phyloP scores from a whole-genome alignment of 768 basidiomycete genomes.

The Fibroporia radiculosa region DNA sequence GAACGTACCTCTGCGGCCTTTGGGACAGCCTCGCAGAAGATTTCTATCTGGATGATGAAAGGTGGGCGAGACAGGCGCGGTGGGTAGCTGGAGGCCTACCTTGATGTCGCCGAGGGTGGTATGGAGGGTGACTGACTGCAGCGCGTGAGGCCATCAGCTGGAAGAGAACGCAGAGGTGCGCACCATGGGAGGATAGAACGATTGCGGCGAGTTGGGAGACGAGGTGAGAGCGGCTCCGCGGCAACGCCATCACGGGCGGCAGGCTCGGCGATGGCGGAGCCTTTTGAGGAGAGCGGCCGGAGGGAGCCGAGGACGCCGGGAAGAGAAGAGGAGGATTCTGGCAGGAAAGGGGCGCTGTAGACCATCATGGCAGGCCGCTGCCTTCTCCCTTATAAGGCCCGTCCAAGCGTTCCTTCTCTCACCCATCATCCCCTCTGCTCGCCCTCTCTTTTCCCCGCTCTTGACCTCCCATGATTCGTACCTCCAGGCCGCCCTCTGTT shows the following conservation, averaged over 20 bases:
- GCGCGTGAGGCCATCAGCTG: conserved; percentile 6
- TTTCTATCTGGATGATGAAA: conserved; percentile 61
- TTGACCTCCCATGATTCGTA: conserved; percentile 31
- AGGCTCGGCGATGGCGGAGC: neutral
- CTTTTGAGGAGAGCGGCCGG: neutral
- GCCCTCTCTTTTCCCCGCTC: conserved; percentile 14
- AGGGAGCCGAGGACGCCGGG: neutral
- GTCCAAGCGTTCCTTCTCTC: neutral
- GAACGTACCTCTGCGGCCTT: conserved; percentile 79
- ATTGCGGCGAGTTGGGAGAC: too few species aligned
- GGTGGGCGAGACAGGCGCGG: neutral
- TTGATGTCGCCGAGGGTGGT: conserved; percentile 95
- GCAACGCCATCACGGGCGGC: too few species aligned
- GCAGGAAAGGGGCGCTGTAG: neutral
- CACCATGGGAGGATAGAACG: neutral
- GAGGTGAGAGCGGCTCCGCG: too few species aligned
- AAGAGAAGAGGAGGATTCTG: neutral
- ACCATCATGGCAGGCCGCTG: neutral
- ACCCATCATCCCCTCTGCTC: conserved; percentile 8
- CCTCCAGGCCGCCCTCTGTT: conserved; percentile 59
- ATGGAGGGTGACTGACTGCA: conserved; percentile 84
- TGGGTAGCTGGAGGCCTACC: conserved; percentile 34
- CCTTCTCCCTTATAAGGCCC: neutral
- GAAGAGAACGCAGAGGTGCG: neutral
- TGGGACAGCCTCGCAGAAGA: conserved; percentile 96